phyloP scores from a whole-genome alignment of 768 basidiomycete genomes.

The Naganishia antarctica region DNA sequence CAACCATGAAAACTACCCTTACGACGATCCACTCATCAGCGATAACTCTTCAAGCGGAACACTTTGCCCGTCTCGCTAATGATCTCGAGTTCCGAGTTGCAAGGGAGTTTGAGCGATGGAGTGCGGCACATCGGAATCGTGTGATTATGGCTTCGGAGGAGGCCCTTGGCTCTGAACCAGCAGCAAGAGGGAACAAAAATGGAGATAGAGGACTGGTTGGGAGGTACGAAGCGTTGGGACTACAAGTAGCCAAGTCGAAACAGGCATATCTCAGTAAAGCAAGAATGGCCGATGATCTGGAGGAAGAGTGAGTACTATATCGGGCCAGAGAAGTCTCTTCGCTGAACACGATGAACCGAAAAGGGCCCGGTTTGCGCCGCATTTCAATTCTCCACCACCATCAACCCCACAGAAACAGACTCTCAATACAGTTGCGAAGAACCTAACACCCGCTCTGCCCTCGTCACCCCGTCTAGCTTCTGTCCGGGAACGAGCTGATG shows the following conservation, averaged over 20 bases:
- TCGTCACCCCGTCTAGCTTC: conserved; percentile 15
- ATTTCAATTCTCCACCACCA: conserved; percentile 45
- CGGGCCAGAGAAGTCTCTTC: too few species aligned
- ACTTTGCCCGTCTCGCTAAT: conserved; percentile 67
- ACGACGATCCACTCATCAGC: background rate
- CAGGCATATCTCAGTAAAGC: conserved; percentile 71
- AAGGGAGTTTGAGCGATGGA: conserved; percentile 77
- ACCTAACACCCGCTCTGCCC: conserved; percentile 21
- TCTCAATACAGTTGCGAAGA: background rate
- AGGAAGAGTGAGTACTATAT: conserved; percentile 71
- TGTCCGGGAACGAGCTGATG: background rate
- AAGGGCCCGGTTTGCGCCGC: conserved; percentile 85
- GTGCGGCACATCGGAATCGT: conserved; percentile 65
- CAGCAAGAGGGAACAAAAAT: conserved; percentile 28
- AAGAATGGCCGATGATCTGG: conserved; percentile 80
- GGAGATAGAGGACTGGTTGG: conserved; percentile 65
- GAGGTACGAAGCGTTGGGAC: conserved; percentile 50
- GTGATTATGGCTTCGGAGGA: conserved; percentile 59
- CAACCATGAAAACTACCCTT: conserved; percentile 19
- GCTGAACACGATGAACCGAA: background rate
- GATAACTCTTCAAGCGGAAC: conserved; percentile 9
- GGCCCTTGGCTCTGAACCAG: conserved; percentile 64
- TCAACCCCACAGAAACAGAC: background rate
- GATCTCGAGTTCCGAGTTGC: conserved; percentile 72
- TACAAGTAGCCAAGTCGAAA: conserved; percentile 52